phyloP scores from a whole-genome alignment of 2,329 filamentous ascomycete species.

The Monilinia polystroma region DNA sequence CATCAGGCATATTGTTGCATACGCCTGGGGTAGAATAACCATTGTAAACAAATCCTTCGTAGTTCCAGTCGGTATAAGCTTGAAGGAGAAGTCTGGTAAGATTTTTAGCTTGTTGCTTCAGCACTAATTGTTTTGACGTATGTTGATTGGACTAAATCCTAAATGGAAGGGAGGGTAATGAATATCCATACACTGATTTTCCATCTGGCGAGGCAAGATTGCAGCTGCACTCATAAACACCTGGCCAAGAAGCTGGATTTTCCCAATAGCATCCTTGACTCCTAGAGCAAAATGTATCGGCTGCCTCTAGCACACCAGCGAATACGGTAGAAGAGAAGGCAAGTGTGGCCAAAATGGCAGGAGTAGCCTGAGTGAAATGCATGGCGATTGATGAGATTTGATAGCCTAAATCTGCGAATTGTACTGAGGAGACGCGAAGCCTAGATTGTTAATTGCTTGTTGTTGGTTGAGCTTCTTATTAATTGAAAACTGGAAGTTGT shows the following conservation, averaged over 20 bases:
- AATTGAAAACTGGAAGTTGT: constrained; percentile 7
- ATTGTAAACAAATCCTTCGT: constrained; percentile 6
- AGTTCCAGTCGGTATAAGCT: background rate
- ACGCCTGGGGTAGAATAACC: background rate
- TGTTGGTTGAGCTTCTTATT: background rate
- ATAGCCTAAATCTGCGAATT: background rate
- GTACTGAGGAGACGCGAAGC: background rate
- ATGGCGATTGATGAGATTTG: background rate
- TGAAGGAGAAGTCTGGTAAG: background rate
- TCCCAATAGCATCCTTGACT: constrained; percentile 9
- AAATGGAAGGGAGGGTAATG: background rate
- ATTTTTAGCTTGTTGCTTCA: background rate
- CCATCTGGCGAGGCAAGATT: constrained; percentile 2
- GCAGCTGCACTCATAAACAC: constrained; percentile 16
- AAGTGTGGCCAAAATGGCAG: constrained; percentile 18
- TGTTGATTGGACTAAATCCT: background rate
- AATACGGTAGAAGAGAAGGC: constrained; percentile 11
- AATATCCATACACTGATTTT: background rate
- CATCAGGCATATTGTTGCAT: constrained; percentile 8
- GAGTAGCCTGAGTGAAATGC: constrained; percentile 13
- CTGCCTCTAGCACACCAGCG: background rate
- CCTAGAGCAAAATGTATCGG: constrained; percentile 4
- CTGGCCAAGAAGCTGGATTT: background rate
- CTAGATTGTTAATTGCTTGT: background rate
- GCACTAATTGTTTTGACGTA: too few species aligned